phyloP scores from a whole-genome alignment of 768 basidiomycete species.

The Lactarius tabidus region DNA sequence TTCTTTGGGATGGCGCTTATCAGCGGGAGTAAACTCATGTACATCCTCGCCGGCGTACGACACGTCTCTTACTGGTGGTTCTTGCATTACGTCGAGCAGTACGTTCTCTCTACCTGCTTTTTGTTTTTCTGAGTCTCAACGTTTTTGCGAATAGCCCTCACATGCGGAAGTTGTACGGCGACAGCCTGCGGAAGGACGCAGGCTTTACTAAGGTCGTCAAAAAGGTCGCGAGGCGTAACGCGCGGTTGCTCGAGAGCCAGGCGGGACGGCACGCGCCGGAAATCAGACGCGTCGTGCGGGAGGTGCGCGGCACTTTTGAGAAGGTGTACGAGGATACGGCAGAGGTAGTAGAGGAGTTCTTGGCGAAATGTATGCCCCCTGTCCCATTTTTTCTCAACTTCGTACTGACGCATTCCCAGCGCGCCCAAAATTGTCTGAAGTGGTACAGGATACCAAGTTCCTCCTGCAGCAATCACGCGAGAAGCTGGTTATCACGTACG shows the following conservation, averaged over 20 bases:
- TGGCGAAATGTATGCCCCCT: constrained; percentile 74
- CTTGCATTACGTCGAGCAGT: constrained; percentile 89
- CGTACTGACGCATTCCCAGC: constrained; percentile 43
- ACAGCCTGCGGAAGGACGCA: constrained; percentile 90
- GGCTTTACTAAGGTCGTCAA: constrained; percentile 99
- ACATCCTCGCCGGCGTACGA: constrained; percentile 76
- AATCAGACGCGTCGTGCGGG: constrained; percentile 76
- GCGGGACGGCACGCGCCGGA: constrained; percentile 83
- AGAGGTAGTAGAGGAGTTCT: constrained; percentile 89
- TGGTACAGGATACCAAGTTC: constrained; percentile 89
- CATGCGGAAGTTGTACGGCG: constrained; percentile 94
- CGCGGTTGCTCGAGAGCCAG: constrained; percentile 64
- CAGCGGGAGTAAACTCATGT: constrained; percentile 89
- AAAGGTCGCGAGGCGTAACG: constrained; percentile 82
- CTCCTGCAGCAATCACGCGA: constrained; percentile 89
- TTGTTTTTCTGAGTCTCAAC: not conserved
- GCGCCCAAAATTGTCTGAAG: constrained; percentile 82
- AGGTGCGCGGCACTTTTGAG: constrained; percentile 92
- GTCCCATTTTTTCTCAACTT: not conserved
- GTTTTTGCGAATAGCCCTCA: constrained; percentile 67
- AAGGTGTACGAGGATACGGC: constrained; percentile 95
- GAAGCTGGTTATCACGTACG: constrained; percentile 87
- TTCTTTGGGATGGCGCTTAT: constrained; percentile 93
- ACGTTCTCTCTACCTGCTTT: constrained; percentile 31
- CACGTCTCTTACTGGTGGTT: constrained; percentile 97